These are phyloP conservation scores for Iberis amara DNA, from an alignment of 441 rosid genomes.

Conservation along the genomic window DNA sequence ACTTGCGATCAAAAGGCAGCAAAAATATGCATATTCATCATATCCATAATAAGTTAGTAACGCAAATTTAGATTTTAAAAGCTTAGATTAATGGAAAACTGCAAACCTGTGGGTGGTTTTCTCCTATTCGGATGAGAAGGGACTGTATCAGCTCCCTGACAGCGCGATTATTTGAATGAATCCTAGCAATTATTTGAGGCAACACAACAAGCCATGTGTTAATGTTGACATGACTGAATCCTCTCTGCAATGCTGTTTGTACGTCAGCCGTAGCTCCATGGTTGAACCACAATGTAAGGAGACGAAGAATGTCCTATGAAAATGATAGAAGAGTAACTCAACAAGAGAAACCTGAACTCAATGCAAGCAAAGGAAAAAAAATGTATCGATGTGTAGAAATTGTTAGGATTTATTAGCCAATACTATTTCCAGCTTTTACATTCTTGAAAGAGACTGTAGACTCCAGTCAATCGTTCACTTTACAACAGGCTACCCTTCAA, in stretches of 20 bases:
- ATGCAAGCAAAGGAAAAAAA: conserved; percentile 13
- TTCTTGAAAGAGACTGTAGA: too few relatives aligned
- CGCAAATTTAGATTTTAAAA: conserved; percentile 2
- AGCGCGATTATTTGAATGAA: conserved; percentile 93
- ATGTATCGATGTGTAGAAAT: background rate
- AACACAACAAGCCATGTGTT: conserved; percentile 98
- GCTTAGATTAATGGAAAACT: conserved; percentile 17
- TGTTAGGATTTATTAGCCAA: too few relatives aligned
- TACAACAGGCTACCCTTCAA: background rate
- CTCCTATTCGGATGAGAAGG: conserved; percentile 95
- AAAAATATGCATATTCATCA: background rate
- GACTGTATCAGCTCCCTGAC: conserved; percentile 94
- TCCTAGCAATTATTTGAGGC: conserved; percentile 99
- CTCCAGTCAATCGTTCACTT: background rate
- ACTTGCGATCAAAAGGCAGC: conserved; percentile 10
- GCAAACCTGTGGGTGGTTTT: conserved; percentile 95
- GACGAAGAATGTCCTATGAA: conserved; percentile 96
- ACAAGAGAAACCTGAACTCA: conserved; percentile 12
- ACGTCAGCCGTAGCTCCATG: conserved; percentile 95
- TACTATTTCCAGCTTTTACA: too few relatives aligned
- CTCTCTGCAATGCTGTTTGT: conserved; percentile 81
- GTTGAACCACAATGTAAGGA: conserved; percentile 98
- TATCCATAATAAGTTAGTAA: conserved; percentile 9
- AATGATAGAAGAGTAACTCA: conserved; percentile 25
- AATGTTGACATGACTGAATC: conserved; percentile 88